Conservation (phyloP, 768 basidiomycete species). For the Leucocoprinus birnbaumii region DNA sequence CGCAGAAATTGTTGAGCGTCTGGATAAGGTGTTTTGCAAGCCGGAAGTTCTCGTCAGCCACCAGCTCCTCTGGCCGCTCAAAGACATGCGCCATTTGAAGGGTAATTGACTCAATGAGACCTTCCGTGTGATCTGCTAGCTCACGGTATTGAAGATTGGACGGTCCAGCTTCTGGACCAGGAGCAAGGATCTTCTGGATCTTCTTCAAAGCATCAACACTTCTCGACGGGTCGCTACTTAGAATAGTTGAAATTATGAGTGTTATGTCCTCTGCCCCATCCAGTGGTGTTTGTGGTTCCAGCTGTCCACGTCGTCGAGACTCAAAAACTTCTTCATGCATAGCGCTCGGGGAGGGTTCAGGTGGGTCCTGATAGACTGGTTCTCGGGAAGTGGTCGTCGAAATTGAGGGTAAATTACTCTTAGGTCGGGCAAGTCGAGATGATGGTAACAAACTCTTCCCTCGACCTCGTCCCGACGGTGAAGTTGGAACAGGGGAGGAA, state of each 20-base stretch:
- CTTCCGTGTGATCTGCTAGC: slow-evolving; percentile 75
- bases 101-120: slow-evolving; percentile 86
- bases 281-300: slow-evolving; percentile 29
- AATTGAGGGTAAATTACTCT: slow-evolving; percentile 39
- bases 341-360: slow-evolving; percentile 6
- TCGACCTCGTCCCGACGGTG: slow-evolving; percentile 44
- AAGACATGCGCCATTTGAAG: slow-evolving; percentile 92
- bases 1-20: slow-evolving; percentile 92
- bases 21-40: slow-evolving; percentile 97
- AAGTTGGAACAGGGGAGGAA: slow-evolving; percentile 30
- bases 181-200: slow-evolving; percentile 81
- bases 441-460: slow-evolving; percentile 71
- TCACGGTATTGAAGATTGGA: slow-evolving; percentile 72
- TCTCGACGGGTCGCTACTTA: slow-evolving; percentile 80
- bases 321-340: slow-evolving; percentile 1
- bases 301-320: slow-evolving; percentile 4
- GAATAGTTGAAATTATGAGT: slow-evolving; percentile 82
- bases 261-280: slow-evolving; percentile 60
- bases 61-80: slow-evolving; percentile 72
- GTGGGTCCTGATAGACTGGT: slow-evolving; percentile 25
- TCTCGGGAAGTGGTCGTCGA: slow-evolving; percentile 1
- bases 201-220: slow-evolving; percentile 94
- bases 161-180: slow-evolving; percentile 71
- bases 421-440: slow-evolving; percentile 72
- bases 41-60: slow-evolving; percentile 80